Conservation (phyloP, 176 grass and related monocot species). For the Oryza rufipogon region DNA sequence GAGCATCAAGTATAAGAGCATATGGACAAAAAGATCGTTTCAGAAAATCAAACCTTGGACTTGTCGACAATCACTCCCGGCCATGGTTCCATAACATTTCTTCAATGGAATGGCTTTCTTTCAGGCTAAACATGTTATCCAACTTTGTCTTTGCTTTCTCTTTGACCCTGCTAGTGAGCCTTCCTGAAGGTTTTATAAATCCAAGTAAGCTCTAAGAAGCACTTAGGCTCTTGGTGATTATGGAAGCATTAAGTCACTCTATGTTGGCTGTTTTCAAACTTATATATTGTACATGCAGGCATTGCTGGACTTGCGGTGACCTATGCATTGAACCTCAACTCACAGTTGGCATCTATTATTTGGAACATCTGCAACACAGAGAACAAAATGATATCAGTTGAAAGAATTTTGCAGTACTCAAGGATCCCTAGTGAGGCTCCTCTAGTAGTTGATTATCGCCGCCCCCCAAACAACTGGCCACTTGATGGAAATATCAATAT, state of each 20-base stretch:
- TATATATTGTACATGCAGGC: constrained; percentile 54
- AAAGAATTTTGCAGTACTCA: constrained; percentile 96
- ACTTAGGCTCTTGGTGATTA: constrained; percentile 29
- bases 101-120: constrained; percentile 90
- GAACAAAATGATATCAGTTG: constrained; percentile 99
- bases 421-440: constrained; percentile 86
- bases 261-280: constrained; percentile 2
- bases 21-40: constrained; percentile 79
- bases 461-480: constrained; percentile 74
- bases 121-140: constrained; percentile 85
- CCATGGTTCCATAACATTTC: constrained; percentile 90
- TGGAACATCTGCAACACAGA: constrained; percentile 96
- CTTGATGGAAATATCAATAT: constrained; percentile 77
- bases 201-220: constrained; percentile 74
- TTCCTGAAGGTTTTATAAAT: constrained; percentile 97
- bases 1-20: constrained; percentile 91
- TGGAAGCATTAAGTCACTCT: neutral
- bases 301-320: constrained; percentile 96
- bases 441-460: constrained; percentile 66
- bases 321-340: constrained; percentile 92
- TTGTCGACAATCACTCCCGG: constrained; percentile 75
- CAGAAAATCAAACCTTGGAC: constrained; percentile 76
- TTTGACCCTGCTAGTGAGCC: constrained; percentile 81
- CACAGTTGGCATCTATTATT: constrained; percentile 74
- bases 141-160: constrained; percentile 96